Conservation (phyloP, 169 alveolate species). For the Eimeria maxima region DNA sequence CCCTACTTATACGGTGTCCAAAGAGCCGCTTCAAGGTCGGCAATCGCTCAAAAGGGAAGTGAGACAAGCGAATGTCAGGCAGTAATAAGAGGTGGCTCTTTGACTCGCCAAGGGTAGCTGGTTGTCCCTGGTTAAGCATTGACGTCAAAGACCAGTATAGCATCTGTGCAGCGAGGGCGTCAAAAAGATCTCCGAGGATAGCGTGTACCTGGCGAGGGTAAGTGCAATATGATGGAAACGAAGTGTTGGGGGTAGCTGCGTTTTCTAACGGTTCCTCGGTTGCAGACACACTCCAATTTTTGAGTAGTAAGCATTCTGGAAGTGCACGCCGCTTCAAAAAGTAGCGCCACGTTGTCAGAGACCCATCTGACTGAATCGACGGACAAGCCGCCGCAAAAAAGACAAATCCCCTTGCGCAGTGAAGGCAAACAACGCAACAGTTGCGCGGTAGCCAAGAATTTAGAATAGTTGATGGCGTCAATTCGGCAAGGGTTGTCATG, state of each 20-base stretch:
- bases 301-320: slow-evolving; percentile 61
- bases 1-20: slow-evolving; percentile 63
- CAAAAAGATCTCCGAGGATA: slow-evolving; percentile 27
- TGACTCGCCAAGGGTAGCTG: slow-evolving; percentile 10
- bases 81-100: slow-evolving; percentile 53
- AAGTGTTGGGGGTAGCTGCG: background rate
- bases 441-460: slow-evolving; percentile 49
- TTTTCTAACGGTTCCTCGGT: background rate
- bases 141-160: slow-evolving; percentile 41
- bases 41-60: slow-evolving; percentile 64
- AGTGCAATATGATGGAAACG: background rate
- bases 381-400: slow-evolving; percentile 55
- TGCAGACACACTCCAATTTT: background rate
- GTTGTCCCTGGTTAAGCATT: slow-evolving; percentile 53
- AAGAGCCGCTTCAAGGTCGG: slow-evolving; percentile 38
- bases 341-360: slow-evolving; percentile 37
- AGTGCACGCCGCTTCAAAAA: slow-evolving; percentile 79
- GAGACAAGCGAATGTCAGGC: slow-evolving; percentile 68
- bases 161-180: slow-evolving; percentile 53
- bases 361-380: slow-evolving; percentile 28
- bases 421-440: slow-evolving; percentile 30
- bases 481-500: slow-evolving; percentile 54
- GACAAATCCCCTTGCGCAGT: slow-evolving; percentile 53
- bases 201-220: slow-evolving; percentile 34
- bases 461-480: slow-evolving; percentile 20